Conservation (phyloP, 176 grass and related monocot genomes). For the Aegilops bicornis region DNA sequence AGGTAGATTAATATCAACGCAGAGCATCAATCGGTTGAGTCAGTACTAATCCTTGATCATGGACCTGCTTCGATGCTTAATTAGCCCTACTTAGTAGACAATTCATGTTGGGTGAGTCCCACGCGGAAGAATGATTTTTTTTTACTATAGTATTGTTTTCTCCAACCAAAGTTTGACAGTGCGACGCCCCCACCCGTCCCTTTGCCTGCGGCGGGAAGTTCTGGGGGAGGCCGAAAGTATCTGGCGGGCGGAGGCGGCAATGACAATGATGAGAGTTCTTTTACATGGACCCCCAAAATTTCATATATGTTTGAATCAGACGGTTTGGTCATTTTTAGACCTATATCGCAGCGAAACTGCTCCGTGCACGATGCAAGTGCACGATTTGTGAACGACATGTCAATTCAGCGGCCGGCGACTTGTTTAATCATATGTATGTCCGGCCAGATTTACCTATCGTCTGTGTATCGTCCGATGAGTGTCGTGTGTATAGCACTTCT, state of each 20-base stretch:
- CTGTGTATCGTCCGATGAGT: too few relatives aligned
- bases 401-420: too few relatives aligned
- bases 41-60: not conserved
- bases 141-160: not conserved
- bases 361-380: too few relatives aligned
- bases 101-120: not conserved
- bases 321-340: too few relatives aligned
- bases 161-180: not conserved
- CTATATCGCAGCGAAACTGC: too few relatives aligned
- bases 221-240: not conserved
- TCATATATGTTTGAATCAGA: too few relatives aligned
- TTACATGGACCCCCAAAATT: too few relatives aligned
- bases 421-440: too few relatives aligned
- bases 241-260: not conserved
- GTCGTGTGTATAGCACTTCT: too few relatives aligned
- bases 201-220: not conserved
- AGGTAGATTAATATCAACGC: slow-evolving; percentile 36
- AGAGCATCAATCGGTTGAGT: not conserved
- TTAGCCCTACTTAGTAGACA: not conserved
- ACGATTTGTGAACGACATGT: too few relatives aligned
- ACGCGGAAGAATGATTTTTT: not conserved
- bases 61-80: not conserved
- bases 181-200: not conserved
- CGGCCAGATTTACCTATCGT: too few relatives aligned
- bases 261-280: not conserved